phyloP scores from a whole-genome alignment of 1,284 basidiomycete species.

The Athelia psychrophila region DNA sequence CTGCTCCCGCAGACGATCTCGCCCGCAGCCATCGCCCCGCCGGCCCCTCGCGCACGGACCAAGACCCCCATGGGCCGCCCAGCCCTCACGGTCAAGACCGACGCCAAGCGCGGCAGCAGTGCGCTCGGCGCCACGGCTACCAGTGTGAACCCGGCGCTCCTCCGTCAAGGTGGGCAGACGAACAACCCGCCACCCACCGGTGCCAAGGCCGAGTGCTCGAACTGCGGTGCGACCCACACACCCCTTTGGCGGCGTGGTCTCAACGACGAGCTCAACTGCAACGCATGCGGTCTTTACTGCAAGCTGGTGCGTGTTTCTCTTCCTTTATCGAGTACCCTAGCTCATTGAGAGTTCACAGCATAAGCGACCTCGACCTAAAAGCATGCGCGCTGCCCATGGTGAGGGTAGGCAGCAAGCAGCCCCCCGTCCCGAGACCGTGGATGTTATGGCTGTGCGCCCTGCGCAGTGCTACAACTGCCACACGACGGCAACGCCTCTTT shows the following conservation, averaged over 20 bases:
- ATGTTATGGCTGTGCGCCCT: conserved; percentile 45
- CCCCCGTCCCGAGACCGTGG: conserved; percentile 55
- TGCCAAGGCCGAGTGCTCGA: conserved; percentile 79
- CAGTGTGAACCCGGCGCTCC: conserved; percentile 41
- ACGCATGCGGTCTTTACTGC: conserved; percentile 79
- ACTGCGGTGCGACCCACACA: conserved; percentile 81
- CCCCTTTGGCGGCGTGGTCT: conserved; percentile 79
- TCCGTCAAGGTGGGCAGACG: conserved; percentile 17
- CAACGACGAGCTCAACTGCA: conserved; percentile 83
- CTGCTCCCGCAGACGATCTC: conserved; percentile 45
- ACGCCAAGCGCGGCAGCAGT: conserved; percentile 38
- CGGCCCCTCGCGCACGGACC: conserved; percentile 41
- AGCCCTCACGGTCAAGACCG: conserved; percentile 52
- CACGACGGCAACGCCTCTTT: conserved; percentile 86
- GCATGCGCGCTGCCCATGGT: conserved; percentile 71
- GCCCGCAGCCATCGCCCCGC: conserved; percentile 48
- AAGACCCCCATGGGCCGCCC: conserved; percentile 48
- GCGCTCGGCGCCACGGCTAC: conserved; percentile 63
- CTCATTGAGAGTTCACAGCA: conserved; percentile 40
- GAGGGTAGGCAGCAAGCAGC: conserved; percentile 60
- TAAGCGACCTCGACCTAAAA: conserved; percentile 81
- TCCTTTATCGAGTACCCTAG: conserved; percentile 21
- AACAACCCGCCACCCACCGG: conserved; percentile 63
- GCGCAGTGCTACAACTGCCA: conserved; percentile 89
- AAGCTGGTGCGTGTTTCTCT: conserved; percentile 54